These are phyloP conservation scores for Viridothelium virens DNA, from an alignment of 495 filamentous ascomycete species.

Conservation along the genomic window DNA sequence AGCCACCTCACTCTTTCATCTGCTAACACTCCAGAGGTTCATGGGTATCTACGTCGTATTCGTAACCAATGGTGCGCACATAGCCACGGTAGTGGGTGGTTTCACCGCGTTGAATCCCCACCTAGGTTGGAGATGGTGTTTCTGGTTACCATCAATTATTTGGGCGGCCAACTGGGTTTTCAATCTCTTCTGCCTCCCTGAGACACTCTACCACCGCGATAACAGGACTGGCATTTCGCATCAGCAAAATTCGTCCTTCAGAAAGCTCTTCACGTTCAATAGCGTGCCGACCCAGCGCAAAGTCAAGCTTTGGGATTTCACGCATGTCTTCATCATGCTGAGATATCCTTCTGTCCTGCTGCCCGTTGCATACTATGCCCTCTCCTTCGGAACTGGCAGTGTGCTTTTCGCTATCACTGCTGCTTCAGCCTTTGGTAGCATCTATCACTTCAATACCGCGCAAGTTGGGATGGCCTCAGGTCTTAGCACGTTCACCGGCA, in stretches of 20 bases:
- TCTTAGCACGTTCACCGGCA: conserved; percentile 23
- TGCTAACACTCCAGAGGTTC: conserved; percentile 7
- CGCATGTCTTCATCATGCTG: conserved; percentile 25
- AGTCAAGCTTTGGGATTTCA: conserved; percentile 25
- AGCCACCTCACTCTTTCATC: background rate
- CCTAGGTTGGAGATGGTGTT: conserved; percentile 22
- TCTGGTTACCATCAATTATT: conserved; percentile 32
- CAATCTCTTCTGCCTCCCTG: conserved; percentile 35
- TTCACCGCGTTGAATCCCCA: conserved; percentile 16
- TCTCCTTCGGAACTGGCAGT: conserved; percentile 26
- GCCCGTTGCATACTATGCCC: conserved; percentile 29
- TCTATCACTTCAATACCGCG: conserved; percentile 29
- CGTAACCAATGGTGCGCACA: conserved; percentile 17
- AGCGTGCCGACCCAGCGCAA: conserved; percentile 11
- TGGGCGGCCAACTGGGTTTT: conserved; percentile 32
- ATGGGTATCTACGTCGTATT: conserved; percentile 40
- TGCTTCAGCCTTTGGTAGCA: conserved; percentile 21
- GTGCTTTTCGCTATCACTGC: conserved; percentile 31
- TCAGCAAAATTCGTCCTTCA: background rate
- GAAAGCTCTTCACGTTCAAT: conserved; percentile 22
- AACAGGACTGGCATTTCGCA: conserved; percentile 10
- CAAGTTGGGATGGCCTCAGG: conserved; percentile 23
- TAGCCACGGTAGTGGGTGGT: conserved; percentile 19
- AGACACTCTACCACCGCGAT: conserved; percentile 35
- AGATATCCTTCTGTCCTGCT: conserved; percentile 28